Base-by-base conservation (phyloP, 768 basidiomycete genomes). In the Suillus occidentalis region DNA sequence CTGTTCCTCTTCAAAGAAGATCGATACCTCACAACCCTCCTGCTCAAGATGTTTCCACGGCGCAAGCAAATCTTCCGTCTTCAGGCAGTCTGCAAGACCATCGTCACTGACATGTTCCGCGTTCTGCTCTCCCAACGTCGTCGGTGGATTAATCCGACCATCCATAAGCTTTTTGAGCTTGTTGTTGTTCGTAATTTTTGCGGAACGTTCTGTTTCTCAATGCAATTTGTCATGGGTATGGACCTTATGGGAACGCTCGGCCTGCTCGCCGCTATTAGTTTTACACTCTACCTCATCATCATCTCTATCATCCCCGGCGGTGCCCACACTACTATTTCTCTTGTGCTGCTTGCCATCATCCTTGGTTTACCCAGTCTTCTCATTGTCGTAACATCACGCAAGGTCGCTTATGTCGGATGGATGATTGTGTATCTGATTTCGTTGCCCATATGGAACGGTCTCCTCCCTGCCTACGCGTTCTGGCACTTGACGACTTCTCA, bases 121-220 rank as follows among this genome's bases (percentile, higher is more conserved):
- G n/a, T n/a, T n/a, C n/a, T n/a, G n/a, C 85, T 99, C 40, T 97
- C 95, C 5, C 97, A 99, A 75, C 93, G 97, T 71, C 91, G 97
- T 72, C 90, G 97, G 67, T 99, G 97, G 97, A 99, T 99, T 81
- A 99, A 99, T 81, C 98, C 96, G 63, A 99, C 97, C 0, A 89
- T 99, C 45, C 97, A 99, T 81, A 99, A 99, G 72, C 82, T 99
- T 49, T 90, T 92, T n/a, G 97, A 99, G 75, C 83, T 99, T 64
- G 78, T 99, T 39, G 84, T 98, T 59, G 97, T 99, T 31, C 89
- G 96, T 28, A 97, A 99, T 77, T 87, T 99, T n/a, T 99, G 97
- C 70, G 97, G 97, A 56, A 98, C 96, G 3, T 99, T 99, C 89
- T 99, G 97, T 82, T 99, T 99, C 87, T 96, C 94, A n/a, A n/a